Evolutionary conservation across 352 stramenopile genomes (phyloP).

Genomic region (Achlya hypogyna): DNA sequence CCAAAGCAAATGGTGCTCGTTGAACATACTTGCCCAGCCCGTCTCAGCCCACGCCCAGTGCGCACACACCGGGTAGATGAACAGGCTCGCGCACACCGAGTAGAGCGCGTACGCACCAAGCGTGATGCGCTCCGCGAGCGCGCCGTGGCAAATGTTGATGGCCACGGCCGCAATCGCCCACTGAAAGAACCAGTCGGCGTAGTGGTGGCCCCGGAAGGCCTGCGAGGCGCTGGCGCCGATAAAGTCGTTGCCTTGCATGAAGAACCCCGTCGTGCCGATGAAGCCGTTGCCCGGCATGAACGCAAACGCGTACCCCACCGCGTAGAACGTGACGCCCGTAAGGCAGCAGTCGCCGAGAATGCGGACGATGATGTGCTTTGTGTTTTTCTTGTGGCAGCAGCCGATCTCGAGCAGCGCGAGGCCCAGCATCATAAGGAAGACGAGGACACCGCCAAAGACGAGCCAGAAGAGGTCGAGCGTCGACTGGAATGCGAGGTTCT

Average conservation of each 20-base stretch:
- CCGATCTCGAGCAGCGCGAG: slow-evolving; percentile 65
- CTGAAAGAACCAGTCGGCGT: slow-evolving; percentile 60
- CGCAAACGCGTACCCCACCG: slow-evolving; percentile 54
- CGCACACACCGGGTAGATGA: slow-evolving; percentile 59
- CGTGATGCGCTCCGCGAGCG: slow-evolving; percentile 47
- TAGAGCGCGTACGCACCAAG: slow-evolving; percentile 52
- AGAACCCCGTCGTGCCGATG: slow-evolving; percentile 23
- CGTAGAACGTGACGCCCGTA: slow-evolving; percentile 41
- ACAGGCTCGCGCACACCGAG: slow-evolving; percentile 39
- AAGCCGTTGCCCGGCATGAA: slow-evolving; percentile 24
- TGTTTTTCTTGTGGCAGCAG: slow-evolving; percentile 42
- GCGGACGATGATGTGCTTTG: slow-evolving; percentile 70
- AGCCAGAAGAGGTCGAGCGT: slow-evolving; percentile 25
- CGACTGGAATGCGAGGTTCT: background rate
- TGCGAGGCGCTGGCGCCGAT: background rate
- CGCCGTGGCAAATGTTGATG: slow-evolving; percentile 60
- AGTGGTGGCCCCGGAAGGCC: slow-evolving; percentile 24
- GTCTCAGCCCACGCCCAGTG: slow-evolving; percentile 36
- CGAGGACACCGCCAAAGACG: slow-evolving; percentile 28
- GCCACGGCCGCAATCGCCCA: slow-evolving; percentile 55
- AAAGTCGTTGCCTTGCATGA: slow-evolving; percentile 25
- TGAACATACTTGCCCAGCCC: slow-evolving; percentile 37
- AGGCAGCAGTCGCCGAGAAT: slow-evolving; percentile 66
- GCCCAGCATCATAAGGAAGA: slow-evolving; percentile 59
- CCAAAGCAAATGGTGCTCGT: background rate